Conservation (phyloP, 345 rosid species). For the Hibiscus syriacus region DNA sequence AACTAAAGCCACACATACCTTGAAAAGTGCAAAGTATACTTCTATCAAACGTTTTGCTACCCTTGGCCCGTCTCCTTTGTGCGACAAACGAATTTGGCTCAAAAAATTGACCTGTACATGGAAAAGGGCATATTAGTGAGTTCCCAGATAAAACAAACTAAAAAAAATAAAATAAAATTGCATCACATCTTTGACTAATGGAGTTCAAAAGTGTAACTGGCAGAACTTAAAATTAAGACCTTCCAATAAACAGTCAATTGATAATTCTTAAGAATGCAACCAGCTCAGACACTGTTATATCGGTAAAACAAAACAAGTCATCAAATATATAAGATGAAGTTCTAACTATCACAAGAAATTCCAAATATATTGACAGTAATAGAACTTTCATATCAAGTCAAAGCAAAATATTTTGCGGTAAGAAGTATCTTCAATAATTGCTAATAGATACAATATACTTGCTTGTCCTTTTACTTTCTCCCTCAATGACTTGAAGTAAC, state of each 20-base stretch:
- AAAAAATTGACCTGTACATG: conserved; percentile 77
- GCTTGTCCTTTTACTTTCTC: not conserved
- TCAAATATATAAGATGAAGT: not conserved
- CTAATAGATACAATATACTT: not conserved
- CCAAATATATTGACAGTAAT: not conserved
- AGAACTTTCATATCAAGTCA: not conserved
- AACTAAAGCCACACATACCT: conserved; percentile 37
- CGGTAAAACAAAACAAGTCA: too few species aligned
- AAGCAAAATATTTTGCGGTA: not conserved
- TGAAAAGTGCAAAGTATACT: conserved; percentile 89
- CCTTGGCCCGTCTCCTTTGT: conserved; percentile 84
- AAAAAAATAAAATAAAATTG: not conserved
- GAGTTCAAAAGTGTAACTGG: not conserved
- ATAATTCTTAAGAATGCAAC: not conserved
- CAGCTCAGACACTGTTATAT: conserved; percentile 1
- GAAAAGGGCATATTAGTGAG: conserved; percentile 6
- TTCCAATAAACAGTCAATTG: not conserved
- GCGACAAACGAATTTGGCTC: conserved; percentile 69
- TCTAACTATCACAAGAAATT: not conserved
- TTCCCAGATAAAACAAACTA: not conserved
- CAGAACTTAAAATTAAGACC: not conserved
- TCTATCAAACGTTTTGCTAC: conserved; percentile 85
- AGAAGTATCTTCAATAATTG: not conserved
- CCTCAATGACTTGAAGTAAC: not conserved
- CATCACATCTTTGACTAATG: not conserved